Base-by-base conservation (phyloP, 2,329 filamentous ascomycete genomes). In the Septoria petroselini region DNA sequence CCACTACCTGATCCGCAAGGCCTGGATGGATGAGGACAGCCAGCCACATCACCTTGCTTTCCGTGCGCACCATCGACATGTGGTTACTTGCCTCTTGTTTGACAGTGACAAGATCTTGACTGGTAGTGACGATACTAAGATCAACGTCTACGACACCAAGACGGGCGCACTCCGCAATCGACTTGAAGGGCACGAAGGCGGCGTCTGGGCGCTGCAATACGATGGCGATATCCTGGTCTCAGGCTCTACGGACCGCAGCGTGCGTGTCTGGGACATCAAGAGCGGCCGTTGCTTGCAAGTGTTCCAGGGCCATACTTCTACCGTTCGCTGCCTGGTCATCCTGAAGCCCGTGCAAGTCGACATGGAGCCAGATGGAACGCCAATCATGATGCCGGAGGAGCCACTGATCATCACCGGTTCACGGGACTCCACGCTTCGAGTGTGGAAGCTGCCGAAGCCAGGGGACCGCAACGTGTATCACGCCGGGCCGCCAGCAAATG, bases 241-340 rank as follows among this genome's bases (percentile, higher is more conserved):
- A 12, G 93, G 93, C 2, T 96, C 91, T 5, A 98, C 93, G 0
- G 93, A 98, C 70, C 80, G 93, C 39, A 95, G 93, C 8, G 93
- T 98, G n/a, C 84, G 93, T n/a, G 91, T 98, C 0, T 98, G 93
- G 93, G 91, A 98, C 66, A 96, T 98, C 57, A 89, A 95, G 65
- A 86, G 86, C 62, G 93, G 91, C 0, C 81, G 87, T 38, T 96
- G 91, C 69, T 91, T 91, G 8, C 93, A 98, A 66, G 85, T 95
- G 0, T 98, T 98, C 67, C 91, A 96, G 65, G 94, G 93, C 0
- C 93, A 98, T 66, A 98, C 93, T 7, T 97, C 91, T 34, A 98
- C 93, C 11, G 93, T 98, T 3, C 85, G 93, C 57, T 98, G 93
- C 65, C 74, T 98, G 53, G 91, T 97, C 66, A 97, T 98, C 49